A percentile compares a stretch with the other conserved stretches of the same genome.
Conservation (phyloP, 2,329 filamentous ascomycete genomes). For the Myriosclerotinia scirpicola region DNA sequence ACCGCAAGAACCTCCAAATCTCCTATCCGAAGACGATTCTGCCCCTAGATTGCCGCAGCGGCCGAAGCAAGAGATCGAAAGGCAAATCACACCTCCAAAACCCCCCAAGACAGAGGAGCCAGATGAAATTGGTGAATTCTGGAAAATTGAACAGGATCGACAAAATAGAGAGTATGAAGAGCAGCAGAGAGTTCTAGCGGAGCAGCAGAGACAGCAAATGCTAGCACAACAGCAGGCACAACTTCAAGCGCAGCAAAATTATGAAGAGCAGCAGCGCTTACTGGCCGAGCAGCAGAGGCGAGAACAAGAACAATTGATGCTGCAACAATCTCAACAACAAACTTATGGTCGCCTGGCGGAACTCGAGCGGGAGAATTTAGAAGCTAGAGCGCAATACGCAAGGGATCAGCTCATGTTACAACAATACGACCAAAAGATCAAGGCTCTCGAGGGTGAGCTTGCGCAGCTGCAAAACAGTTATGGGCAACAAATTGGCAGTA, state of each 20-base stretch:
- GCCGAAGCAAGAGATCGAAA: conserved; percentile 72
- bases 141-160: conserved; percentile 87
- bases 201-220: conserved; percentile 80
- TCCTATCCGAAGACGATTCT: conserved; percentile 80
- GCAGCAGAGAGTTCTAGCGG: conserved; percentile 84
- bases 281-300: conserved; percentile 86
- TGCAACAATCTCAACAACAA: conserved; percentile 88
- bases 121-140: conserved; percentile 95
- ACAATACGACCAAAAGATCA: conserved; percentile 93
- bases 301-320: conserved; percentile 85
- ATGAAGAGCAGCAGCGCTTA: conserved; percentile 88
- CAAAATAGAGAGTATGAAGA: conserved; percentile 95
- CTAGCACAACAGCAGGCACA: conserved; percentile 79
- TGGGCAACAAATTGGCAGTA: conserved; percentile 80
- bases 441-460: conserved; percentile 86
- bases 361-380: conserved; percentile 90
- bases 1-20: conserved; percentile 87
- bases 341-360: conserved; percentile 95
- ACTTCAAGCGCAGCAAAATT: conserved; percentile 86
- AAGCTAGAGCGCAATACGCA: conserved; percentile 92
- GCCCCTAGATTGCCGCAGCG: conserved; percentile 80
- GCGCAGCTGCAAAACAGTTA: conserved; percentile 78
- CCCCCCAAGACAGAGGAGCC: conserved; percentile 74
- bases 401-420: conserved; percentile 96
- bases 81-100: conserved; percentile 66